These are phyloP conservation scores for Moringa oleifera DNA, from an alignment of 345 rosid genomes.

Conservation along the genomic window DNA sequence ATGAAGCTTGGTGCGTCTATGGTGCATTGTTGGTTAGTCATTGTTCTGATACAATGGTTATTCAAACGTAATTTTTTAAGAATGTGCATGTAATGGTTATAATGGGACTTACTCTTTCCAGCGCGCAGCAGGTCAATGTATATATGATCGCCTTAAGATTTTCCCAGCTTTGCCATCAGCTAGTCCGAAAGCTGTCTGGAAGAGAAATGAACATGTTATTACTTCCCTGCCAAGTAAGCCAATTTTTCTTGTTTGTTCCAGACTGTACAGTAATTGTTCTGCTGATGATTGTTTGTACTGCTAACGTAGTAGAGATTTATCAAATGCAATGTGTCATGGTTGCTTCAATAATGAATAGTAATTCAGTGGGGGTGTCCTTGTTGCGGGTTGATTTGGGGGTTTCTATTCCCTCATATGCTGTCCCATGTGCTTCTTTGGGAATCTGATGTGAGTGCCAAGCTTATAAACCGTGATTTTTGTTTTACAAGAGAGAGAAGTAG, in stretches of 20 bases:
- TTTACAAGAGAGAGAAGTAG: background rate
- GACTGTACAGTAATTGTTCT: too few species aligned
- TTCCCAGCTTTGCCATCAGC: conserved; percentile 61
- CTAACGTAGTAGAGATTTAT: too few species aligned
- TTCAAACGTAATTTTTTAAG: background rate
- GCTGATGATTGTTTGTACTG: too few species aligned
- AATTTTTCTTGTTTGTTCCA: too few species aligned
- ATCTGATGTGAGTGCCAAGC: too few species aligned
- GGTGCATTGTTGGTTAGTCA: conserved; percentile 74
- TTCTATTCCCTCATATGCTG: too few species aligned
- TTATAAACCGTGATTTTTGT: background rate
- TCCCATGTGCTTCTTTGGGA: too few species aligned
- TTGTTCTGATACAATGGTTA: conserved; percentile 1
- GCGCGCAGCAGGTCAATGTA: conserved; percentile 71
- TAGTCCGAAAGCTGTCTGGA: conserved; percentile 34
- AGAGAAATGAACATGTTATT: conserved; percentile 42
- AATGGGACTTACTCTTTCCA: conserved; percentile 25
- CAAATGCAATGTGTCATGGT: too few species aligned
- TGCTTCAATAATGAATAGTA: too few species aligned
- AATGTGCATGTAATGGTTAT: background rate
- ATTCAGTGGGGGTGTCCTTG: too few species aligned
- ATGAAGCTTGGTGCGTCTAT: conserved; percentile 93
- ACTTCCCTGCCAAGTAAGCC: conserved; percentile 17
- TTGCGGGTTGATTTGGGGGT: too few species aligned
- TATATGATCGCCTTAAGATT: conserved; percentile 64